Evolutionary conservation across 2,329 filamentous ascomycete species (phyloP), one percentile per base, ranked within the genome.

Genomic region (Claviceps arundinis): DNA sequence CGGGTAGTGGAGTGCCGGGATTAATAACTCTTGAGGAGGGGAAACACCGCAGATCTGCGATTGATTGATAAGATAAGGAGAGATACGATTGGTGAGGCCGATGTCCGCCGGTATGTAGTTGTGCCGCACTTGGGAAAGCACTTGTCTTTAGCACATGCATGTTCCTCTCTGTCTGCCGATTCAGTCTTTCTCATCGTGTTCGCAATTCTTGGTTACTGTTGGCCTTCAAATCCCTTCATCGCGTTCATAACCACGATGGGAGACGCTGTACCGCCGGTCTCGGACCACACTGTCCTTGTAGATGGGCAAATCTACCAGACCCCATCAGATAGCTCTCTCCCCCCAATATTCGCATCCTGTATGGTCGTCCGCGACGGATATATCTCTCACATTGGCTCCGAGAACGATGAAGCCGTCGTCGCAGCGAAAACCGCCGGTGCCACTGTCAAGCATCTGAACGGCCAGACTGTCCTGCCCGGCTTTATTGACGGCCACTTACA

Each of bases 401-500:
- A 58, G 5, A 54, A 59, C 0, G 61, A 67, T 48, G 41, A 51
- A 0, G 53, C 55, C 11, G 59, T 62, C 2, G 41, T 52, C 2
- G 50, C 56, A 1, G 66, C 64, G 4, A 59, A 57, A 38, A 51
- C 55, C 3, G 53, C 54, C 3, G 64, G 60, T 16, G 60, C 59
- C 26, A 38, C 46, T 8, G 44, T 58, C 17, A 56, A 59, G 30
- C 62, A 70, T 37, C 51, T 71, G 3, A 50, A 48, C 1, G 65
- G 67, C 1, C 60, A 59, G 22, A 69, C 67, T 1, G 64, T 80
- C 3, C 65, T 80, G 1, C 77, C 77, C 0, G 72, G 76, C 14
- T 80, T 81, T 63, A 73, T 80, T 41, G 77, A 81, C 54, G 76
- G 74, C 5, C 77, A 81, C 55, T 70, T 78, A 63, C 77, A 81